Evolutionary conservation across 768 basidiomycete species (phyloP).

Genomic region (Psilocybe azurescens): DNA sequence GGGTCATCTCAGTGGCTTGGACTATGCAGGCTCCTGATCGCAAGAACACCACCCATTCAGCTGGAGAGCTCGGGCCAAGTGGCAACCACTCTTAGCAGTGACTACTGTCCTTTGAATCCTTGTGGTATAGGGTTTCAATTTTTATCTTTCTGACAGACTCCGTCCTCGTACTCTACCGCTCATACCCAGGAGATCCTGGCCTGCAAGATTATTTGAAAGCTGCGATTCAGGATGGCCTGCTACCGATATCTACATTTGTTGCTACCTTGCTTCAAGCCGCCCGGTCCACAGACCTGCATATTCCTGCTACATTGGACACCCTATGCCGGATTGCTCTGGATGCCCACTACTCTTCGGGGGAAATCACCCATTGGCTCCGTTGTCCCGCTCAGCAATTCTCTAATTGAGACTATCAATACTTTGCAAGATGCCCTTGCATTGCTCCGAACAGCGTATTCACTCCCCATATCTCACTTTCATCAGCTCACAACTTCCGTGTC

Average conservation of each 20-base stretch:
- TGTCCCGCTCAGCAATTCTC: conserved; percentile 53
- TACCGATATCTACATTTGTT: conserved; percentile 66
- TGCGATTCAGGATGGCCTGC: conserved; percentile 59
- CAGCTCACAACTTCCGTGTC: conserved; percentile 62
- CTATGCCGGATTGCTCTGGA: conserved; percentile 72
- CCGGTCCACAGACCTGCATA: conserved; percentile 66
- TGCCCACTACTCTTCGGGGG: conserved; percentile 63
- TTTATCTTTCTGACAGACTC: conserved; percentile 53
- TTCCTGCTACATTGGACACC: conserved; percentile 68
- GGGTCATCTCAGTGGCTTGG: conserved; percentile 60
- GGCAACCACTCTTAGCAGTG: conserved; percentile 69
- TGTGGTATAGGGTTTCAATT: not conserved
- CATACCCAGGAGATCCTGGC: conserved; percentile 71
- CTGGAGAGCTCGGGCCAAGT: conserved; percentile 41
- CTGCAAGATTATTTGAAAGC: conserved; percentile 69
- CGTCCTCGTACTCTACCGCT: conserved; percentile 66
- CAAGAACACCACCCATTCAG: conserved; percentile 48
- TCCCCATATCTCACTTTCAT: conserved; percentile 63
- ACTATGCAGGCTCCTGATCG: conserved; percentile 65
- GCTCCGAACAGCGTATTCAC: conserved; percentile 58
- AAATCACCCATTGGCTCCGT: conserved; percentile 58
- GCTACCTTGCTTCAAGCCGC: conserved; percentile 71
- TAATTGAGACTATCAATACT: conserved; percentile 53
- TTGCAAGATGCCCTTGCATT: conserved; percentile 67
- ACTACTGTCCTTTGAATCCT: conserved; percentile 26